Evolutionary conservation across 495 filamentous ascomycete species (phyloP), one percentile per base, ranked within the genome.

Genomic region (Talaromyces wortmannii): DNA sequence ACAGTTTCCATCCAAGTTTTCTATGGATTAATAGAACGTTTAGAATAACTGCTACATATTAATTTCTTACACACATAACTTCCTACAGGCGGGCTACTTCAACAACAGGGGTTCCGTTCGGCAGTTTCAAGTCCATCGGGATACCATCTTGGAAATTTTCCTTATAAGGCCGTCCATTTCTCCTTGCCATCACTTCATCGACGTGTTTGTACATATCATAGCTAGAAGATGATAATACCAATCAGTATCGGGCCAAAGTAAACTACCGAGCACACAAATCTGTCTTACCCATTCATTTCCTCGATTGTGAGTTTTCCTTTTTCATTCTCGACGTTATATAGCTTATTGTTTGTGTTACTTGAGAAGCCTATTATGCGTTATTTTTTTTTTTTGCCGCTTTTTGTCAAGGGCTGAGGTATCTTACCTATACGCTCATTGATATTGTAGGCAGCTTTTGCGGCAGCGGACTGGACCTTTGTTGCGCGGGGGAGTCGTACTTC

Each of bases 131-230:
- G 13, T 40, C 36, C 36, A 40, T 13, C 8, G 36, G 36, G 36
- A 40, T 40, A 10, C 36, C 36, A 40, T 40, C 36, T 40, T 40
- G 36, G 13, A 40, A 40, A 10, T 40, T 40, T 40, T 40, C 36
- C 13, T 40, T 40, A 5, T 10, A 40, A 13, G 36, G 5, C 36
- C 13, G 36, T 5, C 36, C 36, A 2, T 40, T 40, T 13, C 36
- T 8, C 36, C 36, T 40, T 40, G 67, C 66, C 7, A 74, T 44
- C 15, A 66, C 65, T 57, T 74, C 68, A 31, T 76, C 73, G n/a
- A 77, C 53, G 53, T 78, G 71, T 29, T 61, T 61, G 57, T 74
- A 67, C 77, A 80, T 78, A 55, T 80, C 73, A 55, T 79, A 80
- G 31, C 68, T 77, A 49, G 2, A 31, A 7, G 4, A 23, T 23